phyloP scores from a whole-genome alignment of 306 rosid species.

The Biancaea sappan region DNA sequence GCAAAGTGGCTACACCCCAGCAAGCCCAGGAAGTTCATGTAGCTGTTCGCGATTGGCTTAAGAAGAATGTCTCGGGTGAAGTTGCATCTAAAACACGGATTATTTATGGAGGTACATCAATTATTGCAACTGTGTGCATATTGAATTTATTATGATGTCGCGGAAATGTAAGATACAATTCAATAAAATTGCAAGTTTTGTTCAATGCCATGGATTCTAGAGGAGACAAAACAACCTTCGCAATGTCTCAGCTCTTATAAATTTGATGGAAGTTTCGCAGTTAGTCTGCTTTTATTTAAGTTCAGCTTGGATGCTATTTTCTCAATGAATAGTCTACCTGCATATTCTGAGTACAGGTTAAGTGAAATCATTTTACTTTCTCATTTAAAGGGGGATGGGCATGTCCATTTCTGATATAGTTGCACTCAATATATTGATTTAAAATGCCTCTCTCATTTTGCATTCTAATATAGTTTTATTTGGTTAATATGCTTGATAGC shows the following conservation, averaged over 20 bases:
- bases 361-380: not conserved
- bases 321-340: not conserved
- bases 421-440: too few relatives aligned
- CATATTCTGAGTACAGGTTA: not conserved
- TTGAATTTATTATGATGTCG: not conserved
- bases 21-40: constrained; percentile 98
- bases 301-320: not conserved
- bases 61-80: constrained; percentile 70
- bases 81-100: constrained; percentile 89
- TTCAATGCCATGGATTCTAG: not conserved
- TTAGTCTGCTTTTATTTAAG: not conserved
- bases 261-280: not conserved
- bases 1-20: constrained; percentile 89
- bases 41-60: constrained; percentile 91
- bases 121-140: not conserved
- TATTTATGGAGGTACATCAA: constrained; percentile 84
- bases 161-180: constrained; percentile 3
- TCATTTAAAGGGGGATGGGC: not conserved
- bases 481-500: not conserved
- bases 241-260: not conserved
- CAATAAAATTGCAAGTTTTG: constrained; percentile 1
- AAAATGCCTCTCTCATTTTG: too few relatives aligned
- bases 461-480: too few relatives aligned
- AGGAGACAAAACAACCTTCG: not conserved
- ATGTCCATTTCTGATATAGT: not conserved